Base-by-base conservation (phyloP, 306 rosid species). In the Medicago lupulina region DNA sequence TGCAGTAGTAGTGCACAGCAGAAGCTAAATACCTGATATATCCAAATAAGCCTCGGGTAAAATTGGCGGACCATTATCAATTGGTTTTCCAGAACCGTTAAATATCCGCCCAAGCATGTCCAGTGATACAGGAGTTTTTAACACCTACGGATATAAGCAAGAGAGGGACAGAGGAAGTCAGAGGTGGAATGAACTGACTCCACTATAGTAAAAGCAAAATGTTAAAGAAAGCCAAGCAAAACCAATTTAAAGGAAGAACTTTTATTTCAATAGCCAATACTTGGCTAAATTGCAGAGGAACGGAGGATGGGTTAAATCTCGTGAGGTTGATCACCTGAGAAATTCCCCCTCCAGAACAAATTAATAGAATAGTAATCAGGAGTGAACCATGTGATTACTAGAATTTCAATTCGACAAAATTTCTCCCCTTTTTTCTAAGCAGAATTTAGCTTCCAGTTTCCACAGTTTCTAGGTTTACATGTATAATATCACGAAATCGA, bases 31-130 rank as follows among this genome's bases (percentile, higher is more conserved):
- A 90, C 99, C 99, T 76, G 99, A 92, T 73, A 96, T 96, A 79
- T 96, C 99, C 87, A 96, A 83, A 89, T 96, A 96, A 31, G 99
- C 99, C 88, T 96, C 99, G 1, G 99, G 99, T 82, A 96, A 89
- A 57, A 96, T 96, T 9, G 99, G 97, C 17, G 99, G 99, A 50
- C 99, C 99, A 55, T 96, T 96, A 79, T 96, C 99, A 76, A 96
- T 96, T 58, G 99, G 99, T 82, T 89, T 96, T 85, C 99, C 99
- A 76, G 99, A 96, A 79, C 99, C 99, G 86, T 96, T 96, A 80
- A 96, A 96, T 80, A 96, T 90, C 51, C 99, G 93, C 39, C 98
- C 99, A 73, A 96, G 98, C 99, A 96, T 96, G 86, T 96, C 99
- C 88, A 84, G 51, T 16, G 99, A 96, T 82, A 96, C 99, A 5